Evolutionary conservation across 495 filamentous ascomycete species (phyloP), one percentile per base, ranked within the genome.

Genomic region (Bombardia bombarda): DNA sequence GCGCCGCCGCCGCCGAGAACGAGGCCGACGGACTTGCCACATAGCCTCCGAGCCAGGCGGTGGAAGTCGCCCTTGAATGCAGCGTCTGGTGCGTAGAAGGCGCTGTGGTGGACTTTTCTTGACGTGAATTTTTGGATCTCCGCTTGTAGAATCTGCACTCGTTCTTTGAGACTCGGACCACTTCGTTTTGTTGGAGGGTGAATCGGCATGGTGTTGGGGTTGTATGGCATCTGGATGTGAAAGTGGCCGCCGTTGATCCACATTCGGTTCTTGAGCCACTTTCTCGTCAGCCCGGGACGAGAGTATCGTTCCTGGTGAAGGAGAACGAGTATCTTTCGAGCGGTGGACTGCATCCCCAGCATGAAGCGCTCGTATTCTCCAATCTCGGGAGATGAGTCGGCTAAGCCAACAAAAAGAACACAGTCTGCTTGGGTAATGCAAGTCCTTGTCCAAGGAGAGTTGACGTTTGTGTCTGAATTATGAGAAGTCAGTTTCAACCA

Each of bases 211-310:
- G 81, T 65, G 21, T 82, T 80, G n/a, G 82, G 74, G 26, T 82
- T 80, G 63, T 90, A 93, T 1, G 85, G 73, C 92, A 98, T 96
- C 56, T 98, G 92, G 19, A 98, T 84, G 53, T 98, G 92, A 56
- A 95, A 90, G 60, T 98, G 93, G 30, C 92, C 87, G n/a, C 92
- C 92, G 53, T 96, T 98, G 52, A 98, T 87, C 92, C 92, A 98
- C 42, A 94, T 76, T 1, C 92, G 82, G 56, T 95, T 95, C 52
- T 87, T 82, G 17, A 98, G 71, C 92, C 92, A 98, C 34, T 77
- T 75, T 28, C 92, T 72, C 0, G 90, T 95, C 19, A 93, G 55
- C 0, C 92, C 92, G 17, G 87, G 79, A 1, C 75, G 73, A 43
- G 84, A 94, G 59, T 90, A 96, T 26, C 93, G 77, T 53, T 98